These are phyloP conservation scores for Botrytis paeoniae DNA, from an alignment of 2,329 filamentous ascomycete species.

Conservation along the genomic window DNA sequence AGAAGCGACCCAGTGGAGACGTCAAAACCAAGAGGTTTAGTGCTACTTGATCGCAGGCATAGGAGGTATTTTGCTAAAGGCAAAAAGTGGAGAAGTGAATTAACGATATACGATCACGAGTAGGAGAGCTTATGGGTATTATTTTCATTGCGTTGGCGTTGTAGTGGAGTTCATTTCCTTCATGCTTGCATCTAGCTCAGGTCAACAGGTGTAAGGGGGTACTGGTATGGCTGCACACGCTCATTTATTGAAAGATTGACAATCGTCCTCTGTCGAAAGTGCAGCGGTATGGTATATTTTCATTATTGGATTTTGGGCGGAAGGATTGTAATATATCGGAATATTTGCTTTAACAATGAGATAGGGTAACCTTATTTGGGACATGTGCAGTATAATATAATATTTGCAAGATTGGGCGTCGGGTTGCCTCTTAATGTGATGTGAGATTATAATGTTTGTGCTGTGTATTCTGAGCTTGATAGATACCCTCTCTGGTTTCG, in stretches of 20 bases:
- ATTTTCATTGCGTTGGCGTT: not conserved
- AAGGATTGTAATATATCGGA: not conserved
- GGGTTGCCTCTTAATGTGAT: not conserved
- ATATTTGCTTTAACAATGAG: not conserved
- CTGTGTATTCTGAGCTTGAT: not conserved
- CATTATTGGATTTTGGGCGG: not conserved
- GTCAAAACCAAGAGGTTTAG: conserved; percentile 15
- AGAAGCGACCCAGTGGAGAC: conserved; percentile 40
- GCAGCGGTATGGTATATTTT: not conserved
- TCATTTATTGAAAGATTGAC: not conserved
- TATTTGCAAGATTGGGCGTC: not conserved
- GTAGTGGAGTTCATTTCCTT: not conserved
- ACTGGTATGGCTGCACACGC: not conserved
- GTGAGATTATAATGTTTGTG: not conserved
- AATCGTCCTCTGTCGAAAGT: not conserved
- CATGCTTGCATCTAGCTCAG: not conserved
- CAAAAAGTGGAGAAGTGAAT: not conserved
- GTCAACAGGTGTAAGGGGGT: not conserved
- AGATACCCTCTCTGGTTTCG: not conserved
- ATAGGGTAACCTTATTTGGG: not conserved
- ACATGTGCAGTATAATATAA: not conserved
- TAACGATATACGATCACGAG: conserved; percentile 10
- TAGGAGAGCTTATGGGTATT: not conserved
- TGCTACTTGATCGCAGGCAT: not conserved
- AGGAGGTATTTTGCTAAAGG: not conserved